These are phyloP conservation scores for Microbotryum silenes-acaulis DNA, from an alignment of 1,284 basidiomycete genomes.

Conservation along the genomic window DNA sequence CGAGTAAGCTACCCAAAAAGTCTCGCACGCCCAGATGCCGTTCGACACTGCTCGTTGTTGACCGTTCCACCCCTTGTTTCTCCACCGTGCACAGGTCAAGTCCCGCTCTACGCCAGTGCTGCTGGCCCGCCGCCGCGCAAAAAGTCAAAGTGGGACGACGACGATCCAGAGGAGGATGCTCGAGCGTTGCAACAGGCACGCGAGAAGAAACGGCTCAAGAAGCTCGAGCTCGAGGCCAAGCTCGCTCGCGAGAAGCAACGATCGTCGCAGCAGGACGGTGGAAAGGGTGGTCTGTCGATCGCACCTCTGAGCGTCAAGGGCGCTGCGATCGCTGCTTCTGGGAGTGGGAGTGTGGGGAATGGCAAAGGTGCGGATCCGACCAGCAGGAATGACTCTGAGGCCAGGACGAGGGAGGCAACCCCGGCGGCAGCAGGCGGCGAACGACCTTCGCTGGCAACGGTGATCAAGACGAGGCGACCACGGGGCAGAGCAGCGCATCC, in stretches of 20 bases:
- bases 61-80: too few species aligned
- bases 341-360: too few species aligned
- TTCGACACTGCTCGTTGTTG: too few species aligned
- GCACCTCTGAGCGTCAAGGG: too few species aligned
- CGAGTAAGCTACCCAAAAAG: too few species aligned
- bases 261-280: slow-evolving; percentile 4
- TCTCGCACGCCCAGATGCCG: too few species aligned
- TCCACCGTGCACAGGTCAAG: too few species aligned
- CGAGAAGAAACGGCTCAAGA: slow-evolving; percentile 25
- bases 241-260: slow-evolving; percentile 14
- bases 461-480: slow-evolving; percentile 7
- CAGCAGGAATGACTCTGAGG: slow-evolving; percentile 3
- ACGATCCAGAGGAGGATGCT: slow-evolving; percentile 19
- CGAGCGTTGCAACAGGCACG: slow-evolving; percentile 1
- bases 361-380: too few species aligned
- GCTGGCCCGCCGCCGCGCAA: slow-evolving; percentile 21
- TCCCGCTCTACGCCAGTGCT: too few species aligned
- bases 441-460: neutral
- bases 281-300: neutral
- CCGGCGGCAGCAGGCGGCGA: neutral
- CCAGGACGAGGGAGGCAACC: neutral
- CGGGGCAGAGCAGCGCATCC: slow-evolving; percentile 24
- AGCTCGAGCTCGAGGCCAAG: slow-evolving; percentile 8
- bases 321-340: too few species aligned
- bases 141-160: slow-evolving; percentile 33